phyloP scores from a whole-genome alignment of 192 early-diverging fungal genomes.

The Coemansia sp. region DNA sequence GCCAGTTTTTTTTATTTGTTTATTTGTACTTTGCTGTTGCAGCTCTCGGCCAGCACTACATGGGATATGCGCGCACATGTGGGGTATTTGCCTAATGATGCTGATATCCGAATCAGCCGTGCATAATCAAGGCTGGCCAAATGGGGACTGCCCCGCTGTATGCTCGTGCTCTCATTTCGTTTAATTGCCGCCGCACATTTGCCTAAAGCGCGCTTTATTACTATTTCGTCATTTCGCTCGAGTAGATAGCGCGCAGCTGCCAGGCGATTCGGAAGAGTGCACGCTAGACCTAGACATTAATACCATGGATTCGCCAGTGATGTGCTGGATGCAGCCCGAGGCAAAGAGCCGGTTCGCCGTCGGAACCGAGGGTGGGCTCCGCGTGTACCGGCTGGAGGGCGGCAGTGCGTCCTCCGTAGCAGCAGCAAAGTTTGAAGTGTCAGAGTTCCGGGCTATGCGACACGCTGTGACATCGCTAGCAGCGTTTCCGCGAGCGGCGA shows the following conservation, averaged over 20 bases:
- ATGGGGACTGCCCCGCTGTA: not conserved
- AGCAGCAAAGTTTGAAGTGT: conserved; percentile 9
- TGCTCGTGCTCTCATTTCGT: too few relatives aligned
- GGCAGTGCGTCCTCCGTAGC: not conserved
- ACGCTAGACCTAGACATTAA: not conserved
- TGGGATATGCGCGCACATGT: too few relatives aligned
- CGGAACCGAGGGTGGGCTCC: conserved; percentile 30
- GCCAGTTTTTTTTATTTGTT: too few relatives aligned
- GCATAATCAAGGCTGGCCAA: not conserved
- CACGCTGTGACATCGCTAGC: conserved; percentile 33
- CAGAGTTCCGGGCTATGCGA: conserved; percentile 21
- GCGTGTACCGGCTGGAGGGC: conserved; percentile 28
- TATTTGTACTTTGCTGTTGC: too few relatives aligned
- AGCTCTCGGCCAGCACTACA: too few relatives aligned
- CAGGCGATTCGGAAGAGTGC: not conserved
- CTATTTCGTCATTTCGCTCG: not conserved
- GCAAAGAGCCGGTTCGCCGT: conserved; percentile 28
- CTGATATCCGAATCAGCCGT: too few relatives aligned
- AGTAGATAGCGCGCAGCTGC: not conserved
- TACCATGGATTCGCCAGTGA: conserved; percentile 10
- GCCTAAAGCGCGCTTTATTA: not conserved
- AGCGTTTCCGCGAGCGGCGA: conserved; percentile 28
- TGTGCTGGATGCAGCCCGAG: conserved; percentile 52
- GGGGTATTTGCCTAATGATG: too few relatives aligned
- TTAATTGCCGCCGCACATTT: too few relatives aligned